Percentiles rank a stretch among this genome's conserved stretches.
Evolutionary conservation across 805 yeast species (phyloP).

Genomic region (Myxozyma udenii): DNA sequence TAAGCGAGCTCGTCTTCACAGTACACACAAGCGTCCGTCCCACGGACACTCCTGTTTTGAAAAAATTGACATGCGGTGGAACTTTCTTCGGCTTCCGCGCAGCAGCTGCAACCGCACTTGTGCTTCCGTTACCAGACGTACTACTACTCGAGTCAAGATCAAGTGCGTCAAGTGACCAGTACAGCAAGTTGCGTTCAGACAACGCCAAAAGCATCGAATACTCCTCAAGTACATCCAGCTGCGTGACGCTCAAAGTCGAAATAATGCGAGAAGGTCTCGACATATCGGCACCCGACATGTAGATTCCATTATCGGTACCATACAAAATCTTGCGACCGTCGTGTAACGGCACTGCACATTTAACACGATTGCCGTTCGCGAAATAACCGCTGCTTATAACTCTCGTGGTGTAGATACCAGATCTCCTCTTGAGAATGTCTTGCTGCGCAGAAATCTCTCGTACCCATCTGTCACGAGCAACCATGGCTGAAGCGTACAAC

Average conservation of each 20-base stretch:
- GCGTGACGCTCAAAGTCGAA: constrained; percentile 72
- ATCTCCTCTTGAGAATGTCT: constrained; percentile 60
- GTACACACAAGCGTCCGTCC: constrained; percentile 88
- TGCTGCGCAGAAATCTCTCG: constrained; percentile 82
- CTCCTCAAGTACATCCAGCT: constrained; percentile 87
- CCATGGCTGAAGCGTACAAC: constrained; percentile 42
- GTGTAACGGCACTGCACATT: constrained; percentile 89
- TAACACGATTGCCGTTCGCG: constrained; percentile 69
- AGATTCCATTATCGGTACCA: constrained; percentile 90
- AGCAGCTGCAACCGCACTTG: constrained; percentile 44
- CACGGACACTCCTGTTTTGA: constrained; percentile 88
- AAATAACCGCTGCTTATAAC: constrained; percentile 74
- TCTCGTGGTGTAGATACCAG: constrained; percentile 75
- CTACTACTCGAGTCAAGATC: constrained; percentile 29
- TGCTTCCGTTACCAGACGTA: constrained; percentile 29
- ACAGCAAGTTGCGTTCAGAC: constrained; percentile 75
- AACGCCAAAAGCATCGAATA: constrained; percentile 77
- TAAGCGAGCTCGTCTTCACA: constrained; percentile 75
- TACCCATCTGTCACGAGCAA: constrained; percentile 71
- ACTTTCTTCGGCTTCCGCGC: constrained; percentile 67
- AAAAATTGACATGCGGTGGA: constrained; percentile 82
- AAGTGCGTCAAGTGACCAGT: constrained; percentile 71
- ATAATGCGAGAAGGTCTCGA: constrained; percentile 66
- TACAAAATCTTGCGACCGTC: constrained; percentile 88
- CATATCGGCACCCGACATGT: constrained; percentile 60